Evolutionary conservation across 164 flowering plant species (phyloP).

Genomic region (Magnolia kwangsiensis): DNA sequence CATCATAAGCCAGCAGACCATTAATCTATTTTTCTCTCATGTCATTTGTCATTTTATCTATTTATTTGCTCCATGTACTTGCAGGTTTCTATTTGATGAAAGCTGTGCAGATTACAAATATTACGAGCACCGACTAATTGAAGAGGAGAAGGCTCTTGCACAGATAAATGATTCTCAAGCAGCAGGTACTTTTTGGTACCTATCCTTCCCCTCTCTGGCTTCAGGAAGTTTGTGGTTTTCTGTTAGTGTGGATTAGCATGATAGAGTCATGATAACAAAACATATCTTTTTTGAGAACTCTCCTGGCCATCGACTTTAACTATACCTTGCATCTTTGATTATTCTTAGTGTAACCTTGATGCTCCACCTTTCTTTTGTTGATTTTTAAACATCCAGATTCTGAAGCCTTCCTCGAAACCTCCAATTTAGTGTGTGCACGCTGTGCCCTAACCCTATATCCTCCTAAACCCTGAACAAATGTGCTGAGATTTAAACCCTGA

Average conservation of each 20-base stretch:
- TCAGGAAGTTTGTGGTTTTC: background rate
- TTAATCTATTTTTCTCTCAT: background rate
- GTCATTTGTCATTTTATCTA: background rate
- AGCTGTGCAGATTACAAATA: constrained; percentile 80
- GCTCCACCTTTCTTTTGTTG: too few species aligned
- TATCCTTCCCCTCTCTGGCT: background rate
- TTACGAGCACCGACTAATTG: constrained; percentile 71
- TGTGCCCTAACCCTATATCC: too few species aligned
- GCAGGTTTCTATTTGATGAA: constrained; percentile 83
- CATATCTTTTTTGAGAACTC: background rate
- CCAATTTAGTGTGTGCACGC: too few species aligned
- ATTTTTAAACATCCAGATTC: too few species aligned
- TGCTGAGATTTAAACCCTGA: too few species aligned
- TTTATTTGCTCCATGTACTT: background rate
- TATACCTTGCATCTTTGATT: too few species aligned
- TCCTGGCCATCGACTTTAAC: background rate
- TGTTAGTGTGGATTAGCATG: too few species aligned
- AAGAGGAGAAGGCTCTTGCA: constrained; percentile 70
- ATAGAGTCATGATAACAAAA: background rate
- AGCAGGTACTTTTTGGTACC: constrained; percentile 44
- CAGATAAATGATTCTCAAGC: constrained; percentile 41
- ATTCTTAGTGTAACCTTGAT: too few species aligned
- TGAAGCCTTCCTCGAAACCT: too few species aligned
- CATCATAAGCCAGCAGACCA: too few species aligned
- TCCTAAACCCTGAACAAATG: too few species aligned